Conservation (phyloP, 805 yeast species). For the Saccharomycopsis selenospora region DNA sequence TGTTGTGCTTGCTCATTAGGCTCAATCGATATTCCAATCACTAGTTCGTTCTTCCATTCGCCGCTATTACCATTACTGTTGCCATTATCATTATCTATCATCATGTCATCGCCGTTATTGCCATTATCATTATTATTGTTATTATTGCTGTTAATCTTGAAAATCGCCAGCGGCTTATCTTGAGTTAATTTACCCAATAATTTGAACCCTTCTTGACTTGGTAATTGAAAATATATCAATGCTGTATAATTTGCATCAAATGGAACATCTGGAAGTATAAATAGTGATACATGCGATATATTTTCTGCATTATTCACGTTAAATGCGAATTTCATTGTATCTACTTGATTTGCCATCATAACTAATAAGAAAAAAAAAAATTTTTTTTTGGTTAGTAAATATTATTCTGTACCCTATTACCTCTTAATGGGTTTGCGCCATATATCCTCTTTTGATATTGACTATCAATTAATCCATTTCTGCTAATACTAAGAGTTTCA, state of each 20-base stretch:
- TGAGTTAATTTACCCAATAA: slow-evolving; percentile 57
- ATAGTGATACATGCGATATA: slow-evolving; percentile 74
- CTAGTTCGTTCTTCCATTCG: slow-evolving; percentile 34
- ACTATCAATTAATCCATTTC: background rate
- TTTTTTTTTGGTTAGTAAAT: background rate
- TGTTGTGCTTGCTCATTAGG: slow-evolving; percentile 59
- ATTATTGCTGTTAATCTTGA: slow-evolving; percentile 45
- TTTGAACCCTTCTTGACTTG: slow-evolving; percentile 53
- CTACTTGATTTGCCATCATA: slow-evolving; percentile 56
- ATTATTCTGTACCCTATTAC: too few species aligned
- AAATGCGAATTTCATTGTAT: slow-evolving; percentile 57
- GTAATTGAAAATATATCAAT: slow-evolving; percentile 80
- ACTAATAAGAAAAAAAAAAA: slow-evolving; percentile 25
- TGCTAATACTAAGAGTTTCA: too few species aligned
- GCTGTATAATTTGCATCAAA: slow-evolving; percentile 71
- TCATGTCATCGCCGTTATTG: slow-evolving; percentile 44
- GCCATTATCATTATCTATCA: slow-evolving; percentile 21
- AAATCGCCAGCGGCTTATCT: slow-evolving; percentile 85
- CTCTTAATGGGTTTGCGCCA: too few species aligned
- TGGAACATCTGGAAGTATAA: slow-evolving; percentile 74
- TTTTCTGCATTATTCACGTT: slow-evolving; percentile 54
- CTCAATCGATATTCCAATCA: slow-evolving; percentile 88
- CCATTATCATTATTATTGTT: slow-evolving; percentile 7
- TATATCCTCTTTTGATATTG: background rate
- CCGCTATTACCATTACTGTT: slow-evolving; percentile 30